Conservation (phyloP, 129 eudicot species). For the Ambrosia trifida region DNA sequence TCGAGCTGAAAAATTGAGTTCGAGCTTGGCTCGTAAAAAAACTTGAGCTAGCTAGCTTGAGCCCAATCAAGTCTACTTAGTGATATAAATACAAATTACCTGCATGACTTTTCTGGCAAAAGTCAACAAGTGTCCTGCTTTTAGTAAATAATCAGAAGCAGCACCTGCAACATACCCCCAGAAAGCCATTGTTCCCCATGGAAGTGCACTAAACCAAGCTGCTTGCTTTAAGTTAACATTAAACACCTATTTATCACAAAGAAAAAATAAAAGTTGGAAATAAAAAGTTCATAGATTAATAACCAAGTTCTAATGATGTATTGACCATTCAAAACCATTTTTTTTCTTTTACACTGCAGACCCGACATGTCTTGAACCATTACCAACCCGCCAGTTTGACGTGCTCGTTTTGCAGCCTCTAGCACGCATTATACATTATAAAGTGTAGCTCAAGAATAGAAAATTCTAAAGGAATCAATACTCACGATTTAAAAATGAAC, state of each 20-base stretch:
- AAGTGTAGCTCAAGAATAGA: background rate
- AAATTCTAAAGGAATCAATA: constrained; percentile 22
- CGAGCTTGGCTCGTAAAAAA: background rate
- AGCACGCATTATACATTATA: background rate
- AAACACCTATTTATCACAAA: constrained; percentile 54
- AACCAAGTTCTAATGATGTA: background rate
- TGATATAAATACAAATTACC: constrained; percentile 56
- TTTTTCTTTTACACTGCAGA: background rate
- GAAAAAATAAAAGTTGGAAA: background rate
- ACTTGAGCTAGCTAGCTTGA: too few species aligned
- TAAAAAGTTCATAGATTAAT: background rate
- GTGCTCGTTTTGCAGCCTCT: background rate
- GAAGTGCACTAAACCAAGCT: constrained; percentile 99
- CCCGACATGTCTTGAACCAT: background rate
- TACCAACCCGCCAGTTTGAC: background rate
- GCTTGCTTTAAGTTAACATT: constrained; percentile 91
- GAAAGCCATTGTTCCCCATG: constrained; percentile 99
- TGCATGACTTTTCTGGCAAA: constrained; percentile 86
- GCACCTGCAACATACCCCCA: constrained; percentile 92
- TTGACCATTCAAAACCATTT: background rate
- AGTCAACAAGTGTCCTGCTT: constrained; percentile 66
- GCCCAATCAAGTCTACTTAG: background rate
- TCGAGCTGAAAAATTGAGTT: too few species aligned
- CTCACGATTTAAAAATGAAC: constrained; percentile 94
- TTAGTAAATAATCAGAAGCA: constrained; percentile 78